Evolutionary conservation across 2,329 filamentous ascomycete species (phyloP).

Genomic region (Cordyceps fumosorosea): DNA sequence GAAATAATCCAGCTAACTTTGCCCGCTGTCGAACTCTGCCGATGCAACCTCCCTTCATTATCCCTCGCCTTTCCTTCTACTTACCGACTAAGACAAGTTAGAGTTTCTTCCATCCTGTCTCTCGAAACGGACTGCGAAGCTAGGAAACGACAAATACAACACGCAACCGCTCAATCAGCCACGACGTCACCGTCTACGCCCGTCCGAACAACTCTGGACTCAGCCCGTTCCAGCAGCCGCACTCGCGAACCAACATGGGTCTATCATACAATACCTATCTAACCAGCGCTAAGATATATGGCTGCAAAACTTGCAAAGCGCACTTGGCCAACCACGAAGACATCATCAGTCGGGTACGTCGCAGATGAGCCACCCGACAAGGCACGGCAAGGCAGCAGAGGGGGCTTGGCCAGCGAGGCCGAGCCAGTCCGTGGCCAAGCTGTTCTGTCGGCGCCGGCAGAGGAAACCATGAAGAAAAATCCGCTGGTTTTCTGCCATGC

Average conservation of each 20-base stretch:
- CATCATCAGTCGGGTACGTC: conserved; percentile 81
- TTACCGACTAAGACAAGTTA: not conserved
- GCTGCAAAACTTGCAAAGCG: conserved; percentile 91
- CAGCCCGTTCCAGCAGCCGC: not conserved
- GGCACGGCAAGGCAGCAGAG: not conserved
- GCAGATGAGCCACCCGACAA: not conserved
- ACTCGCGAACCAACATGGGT: conserved; percentile 57
- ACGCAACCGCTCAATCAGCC: not conserved
- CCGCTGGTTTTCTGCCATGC: not conserved
- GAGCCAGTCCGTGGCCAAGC: not conserved
- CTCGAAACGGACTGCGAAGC: not conserved
- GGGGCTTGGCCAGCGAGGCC: not conserved
- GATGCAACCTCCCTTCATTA: not conserved
- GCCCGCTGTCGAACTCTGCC: not conserved
- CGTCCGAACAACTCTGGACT: not conserved
- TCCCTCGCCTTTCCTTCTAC: not conserved
- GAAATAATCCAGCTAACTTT: not conserved
- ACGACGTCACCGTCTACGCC: not conserved
- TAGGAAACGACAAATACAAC: not conserved
- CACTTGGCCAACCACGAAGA: conserved; percentile 94
- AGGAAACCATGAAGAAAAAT: not conserved
- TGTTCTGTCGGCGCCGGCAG: not conserved
- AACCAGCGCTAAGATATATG: conserved; percentile 79
- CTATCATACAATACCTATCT: conserved; percentile 90
- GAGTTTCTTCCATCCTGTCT: not conserved